phyloP scores from a whole-genome alignment of 225 moss, liverwort and hornwort species.

The Marchantia paleacea region DNA sequence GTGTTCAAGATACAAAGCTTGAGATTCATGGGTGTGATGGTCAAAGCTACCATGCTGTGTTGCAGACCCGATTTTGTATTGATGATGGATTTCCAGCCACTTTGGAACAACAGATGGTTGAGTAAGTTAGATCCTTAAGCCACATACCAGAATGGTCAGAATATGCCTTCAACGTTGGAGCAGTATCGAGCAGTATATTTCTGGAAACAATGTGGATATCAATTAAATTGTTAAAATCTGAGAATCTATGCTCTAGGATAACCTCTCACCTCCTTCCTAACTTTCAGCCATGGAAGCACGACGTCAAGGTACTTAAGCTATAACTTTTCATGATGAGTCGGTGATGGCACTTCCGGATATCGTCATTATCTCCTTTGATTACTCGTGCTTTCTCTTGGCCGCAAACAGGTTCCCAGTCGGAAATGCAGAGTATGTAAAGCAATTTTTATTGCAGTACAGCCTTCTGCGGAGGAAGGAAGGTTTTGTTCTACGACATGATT shows the following conservation, averaged over 20 bases:
- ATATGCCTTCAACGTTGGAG: not conserved
- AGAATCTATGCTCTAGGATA: not conserved
- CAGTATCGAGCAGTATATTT: too few species aligned
- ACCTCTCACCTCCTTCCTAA: not conserved
- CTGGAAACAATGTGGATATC: too few species aligned
- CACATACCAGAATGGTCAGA: not conserved
- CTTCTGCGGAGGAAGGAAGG: constrained; percentile 97
- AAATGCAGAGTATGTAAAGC: constrained; percentile 99
- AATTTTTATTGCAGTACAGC: constrained; percentile 90
- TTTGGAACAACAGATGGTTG: constrained; percentile 99
- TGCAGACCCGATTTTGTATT: constrained; percentile 97
- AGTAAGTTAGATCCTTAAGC: constrained; percentile 58
- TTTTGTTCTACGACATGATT: constrained; percentile 90
- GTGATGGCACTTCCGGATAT: too few species aligned
- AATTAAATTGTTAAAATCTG: not conserved
- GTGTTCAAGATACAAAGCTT: constrained; percentile 99
- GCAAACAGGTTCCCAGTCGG: constrained; percentile 83
- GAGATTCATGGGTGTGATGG: constrained; percentile 99
- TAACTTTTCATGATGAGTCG: too few species aligned
- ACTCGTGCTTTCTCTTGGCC: not conserved
- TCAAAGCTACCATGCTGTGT: constrained; percentile 98
- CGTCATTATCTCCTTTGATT: not conserved
- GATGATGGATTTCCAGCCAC: constrained; percentile 98
- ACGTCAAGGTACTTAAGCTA: too few species aligned
- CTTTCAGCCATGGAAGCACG: not conserved